Conservation (phyloP, 768 basidiomycete species). For the Tulasnella sp. region DNA sequence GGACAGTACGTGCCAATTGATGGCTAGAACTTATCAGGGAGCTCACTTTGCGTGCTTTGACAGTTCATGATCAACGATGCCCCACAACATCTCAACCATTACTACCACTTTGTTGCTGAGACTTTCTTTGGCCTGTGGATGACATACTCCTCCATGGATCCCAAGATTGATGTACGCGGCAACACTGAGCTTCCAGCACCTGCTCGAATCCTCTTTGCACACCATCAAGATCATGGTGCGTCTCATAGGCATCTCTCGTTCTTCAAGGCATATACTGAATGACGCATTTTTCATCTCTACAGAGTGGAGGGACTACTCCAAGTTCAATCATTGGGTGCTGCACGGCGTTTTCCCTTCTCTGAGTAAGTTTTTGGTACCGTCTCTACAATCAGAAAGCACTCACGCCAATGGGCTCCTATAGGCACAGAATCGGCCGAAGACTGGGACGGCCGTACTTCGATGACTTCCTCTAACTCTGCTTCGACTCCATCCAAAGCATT, state of each 20-base stretch:
- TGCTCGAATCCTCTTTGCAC: constrained; percentile 62
- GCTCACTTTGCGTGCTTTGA: constrained; percentile 41
- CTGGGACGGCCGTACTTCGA: constrained; percentile 62
- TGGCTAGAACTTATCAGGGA: constrained; percentile 21
- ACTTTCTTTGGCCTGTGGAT: constrained; percentile 58
- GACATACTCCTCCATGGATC: constrained; percentile 54
- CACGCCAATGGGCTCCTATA: constrained; percentile 33
- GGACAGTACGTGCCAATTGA: constrained; percentile 39
- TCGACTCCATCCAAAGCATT: constrained; percentile 60
- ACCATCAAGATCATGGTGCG: constrained; percentile 38
- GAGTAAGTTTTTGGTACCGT: constrained; percentile 49
- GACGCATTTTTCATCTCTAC: constrained; percentile 30
- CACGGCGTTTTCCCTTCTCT: constrained; percentile 67
- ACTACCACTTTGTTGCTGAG: constrained; percentile 20
- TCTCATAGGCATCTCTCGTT: too few relatives aligned
- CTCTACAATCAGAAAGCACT: constrained; percentile 23
- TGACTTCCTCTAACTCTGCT: constrained; percentile 44
- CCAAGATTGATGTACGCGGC: constrained; percentile 30
- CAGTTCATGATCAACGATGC: constrained; percentile 78
- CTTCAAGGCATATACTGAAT: too few relatives aligned
- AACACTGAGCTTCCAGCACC: constrained; percentile 50
- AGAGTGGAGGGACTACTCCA: constrained; percentile 31
- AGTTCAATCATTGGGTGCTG: constrained; percentile 56
- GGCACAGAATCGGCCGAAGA: constrained; percentile 59
- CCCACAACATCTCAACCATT: constrained; percentile 51